phyloP scores from a whole-genome alignment of 192 early-diverging fungal species.

The Kappamyces sp. region DNA sequence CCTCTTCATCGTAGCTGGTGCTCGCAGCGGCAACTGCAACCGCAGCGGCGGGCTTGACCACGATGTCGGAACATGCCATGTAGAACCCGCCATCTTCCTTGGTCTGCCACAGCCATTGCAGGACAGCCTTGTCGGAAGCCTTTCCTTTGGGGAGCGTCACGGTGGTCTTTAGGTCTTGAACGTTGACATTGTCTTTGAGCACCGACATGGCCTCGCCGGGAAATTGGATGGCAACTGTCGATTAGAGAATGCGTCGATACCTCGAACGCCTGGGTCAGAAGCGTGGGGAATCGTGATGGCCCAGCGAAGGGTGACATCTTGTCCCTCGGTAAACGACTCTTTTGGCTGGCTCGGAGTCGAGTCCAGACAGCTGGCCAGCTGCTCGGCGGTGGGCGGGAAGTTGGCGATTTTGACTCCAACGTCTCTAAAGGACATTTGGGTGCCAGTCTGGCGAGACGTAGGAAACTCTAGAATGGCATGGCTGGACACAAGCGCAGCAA shows the following conservation, averaged over 20 bases:
- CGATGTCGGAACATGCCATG: conserved; percentile 38
- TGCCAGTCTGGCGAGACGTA: background rate
- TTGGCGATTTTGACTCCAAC: conserved; percentile 26
- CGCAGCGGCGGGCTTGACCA: conserved; percentile 13
- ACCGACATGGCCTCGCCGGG: conserved; percentile 18
- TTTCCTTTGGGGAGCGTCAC: conserved; percentile 34
- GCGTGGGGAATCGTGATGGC: conserved; percentile 30
- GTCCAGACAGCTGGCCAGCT: conserved; percentile 22
- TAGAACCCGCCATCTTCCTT: conserved; percentile 46
- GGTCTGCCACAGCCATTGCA: conserved; percentile 40
- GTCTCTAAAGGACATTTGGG: conserved; percentile 1
- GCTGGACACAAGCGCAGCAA: background rate
- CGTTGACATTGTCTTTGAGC: conserved; percentile 30
- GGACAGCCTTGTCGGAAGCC: conserved; percentile 29
- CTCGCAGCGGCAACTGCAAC: background rate
- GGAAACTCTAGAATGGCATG: conserved; percentile 2
- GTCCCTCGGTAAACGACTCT: conserved; percentile 26
- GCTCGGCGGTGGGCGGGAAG: conserved; percentile 33
- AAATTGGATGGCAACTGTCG: conserved; percentile 24
- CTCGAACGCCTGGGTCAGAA: conserved; percentile 28
- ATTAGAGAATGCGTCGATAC: too few species aligned
- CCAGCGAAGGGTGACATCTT: conserved; percentile 26
- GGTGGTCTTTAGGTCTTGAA: conserved; percentile 4
- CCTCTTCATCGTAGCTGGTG: too few species aligned
- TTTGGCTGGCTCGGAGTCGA: conserved; percentile 14